phyloP scores from a whole-genome alignment of 148 eudicot species.

The Vaccinium darrowii region DNA sequence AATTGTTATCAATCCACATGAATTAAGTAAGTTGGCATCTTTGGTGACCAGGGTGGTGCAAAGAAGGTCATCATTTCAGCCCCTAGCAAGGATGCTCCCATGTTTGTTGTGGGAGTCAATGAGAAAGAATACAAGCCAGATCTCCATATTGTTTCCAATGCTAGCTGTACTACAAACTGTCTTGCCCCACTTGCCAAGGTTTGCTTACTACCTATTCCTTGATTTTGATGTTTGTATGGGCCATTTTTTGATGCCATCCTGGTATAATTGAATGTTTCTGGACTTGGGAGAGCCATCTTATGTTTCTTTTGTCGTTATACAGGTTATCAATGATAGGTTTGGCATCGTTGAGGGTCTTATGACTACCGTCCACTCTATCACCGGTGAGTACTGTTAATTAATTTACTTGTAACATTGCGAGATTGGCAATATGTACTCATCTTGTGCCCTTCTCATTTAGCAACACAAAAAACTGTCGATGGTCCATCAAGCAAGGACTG shows the following conservation, averaged over 20 bases:
- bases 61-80: conserved; percentile 66
- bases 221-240: background rate
- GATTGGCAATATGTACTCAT: background rate
- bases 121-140: conserved; percentile 63
- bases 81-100: conserved; percentile 66
- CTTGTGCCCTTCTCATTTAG: conserved; percentile 17
- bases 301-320: background rate
- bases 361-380: conserved; percentile 68
- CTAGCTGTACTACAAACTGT: conserved; percentile 55
- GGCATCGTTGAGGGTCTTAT: conserved; percentile 72
- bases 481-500: conserved; percentile 55
- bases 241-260: background rate
- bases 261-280: background rate
- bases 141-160: conserved; percentile 58
- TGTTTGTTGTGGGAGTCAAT: conserved; percentile 76
- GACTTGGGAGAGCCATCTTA: background rate
- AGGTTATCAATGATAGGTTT: conserved; percentile 65
- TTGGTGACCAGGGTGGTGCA: conserved; percentile 53
- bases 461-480: conserved; percentile 52
- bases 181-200: conserved; percentile 52
- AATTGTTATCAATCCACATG: background rate
- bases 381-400: conserved; percentile 30
- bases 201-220: background rate
- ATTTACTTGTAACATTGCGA: background rate
- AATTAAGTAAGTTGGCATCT: background rate